Conservation (phyloP, 129 eudicot genomes). For the Tagetes erecta region DNA sequence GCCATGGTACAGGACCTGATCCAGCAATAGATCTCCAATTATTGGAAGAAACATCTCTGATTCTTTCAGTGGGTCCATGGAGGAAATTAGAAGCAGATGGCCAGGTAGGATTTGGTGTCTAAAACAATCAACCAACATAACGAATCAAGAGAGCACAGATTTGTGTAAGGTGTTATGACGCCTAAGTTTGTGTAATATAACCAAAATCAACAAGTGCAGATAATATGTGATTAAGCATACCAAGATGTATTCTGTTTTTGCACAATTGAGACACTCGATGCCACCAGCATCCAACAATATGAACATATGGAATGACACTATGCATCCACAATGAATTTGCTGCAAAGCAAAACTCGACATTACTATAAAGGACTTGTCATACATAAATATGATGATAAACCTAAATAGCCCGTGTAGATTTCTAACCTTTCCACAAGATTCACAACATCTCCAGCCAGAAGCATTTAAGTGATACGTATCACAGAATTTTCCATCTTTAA, state of each 20-base stretch:
- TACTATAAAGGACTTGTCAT: conserved; percentile 1
- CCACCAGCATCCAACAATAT: conserved; percentile 90
- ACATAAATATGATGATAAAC: not conserved
- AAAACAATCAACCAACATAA: conserved; percentile 12
- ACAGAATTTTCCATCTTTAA: conserved; percentile 77
- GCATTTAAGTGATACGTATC: conserved; percentile 72
- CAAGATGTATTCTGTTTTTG: conserved; percentile 65
- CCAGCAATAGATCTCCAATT: conserved; percentile 57
- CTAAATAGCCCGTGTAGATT: conserved; percentile 2
- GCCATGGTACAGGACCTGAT: conserved; percentile 81
- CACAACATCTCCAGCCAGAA: conserved; percentile 86
- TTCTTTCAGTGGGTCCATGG: conserved; percentile 57
- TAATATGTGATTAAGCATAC: conserved; percentile 39
- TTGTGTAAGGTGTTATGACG: not conserved
- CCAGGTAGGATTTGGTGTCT: conserved; percentile 95
- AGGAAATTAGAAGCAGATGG: conserved; percentile 56
- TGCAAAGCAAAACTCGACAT: conserved; percentile 31
- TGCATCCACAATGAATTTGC: conserved; percentile 93
- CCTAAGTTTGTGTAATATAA: not conserved
- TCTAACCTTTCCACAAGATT: conserved; percentile 82
- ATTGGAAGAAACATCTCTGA: conserved; percentile 49
- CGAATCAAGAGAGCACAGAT: not conserved
- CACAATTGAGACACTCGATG: conserved; percentile 75
- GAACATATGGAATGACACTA: conserved; percentile 82
- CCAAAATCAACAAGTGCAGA: conserved; percentile 17